These are phyloP conservation scores for Gillenia trifoliata DNA, from an alignment of 306 rosid genomes.

Conservation along the genomic window DNA sequence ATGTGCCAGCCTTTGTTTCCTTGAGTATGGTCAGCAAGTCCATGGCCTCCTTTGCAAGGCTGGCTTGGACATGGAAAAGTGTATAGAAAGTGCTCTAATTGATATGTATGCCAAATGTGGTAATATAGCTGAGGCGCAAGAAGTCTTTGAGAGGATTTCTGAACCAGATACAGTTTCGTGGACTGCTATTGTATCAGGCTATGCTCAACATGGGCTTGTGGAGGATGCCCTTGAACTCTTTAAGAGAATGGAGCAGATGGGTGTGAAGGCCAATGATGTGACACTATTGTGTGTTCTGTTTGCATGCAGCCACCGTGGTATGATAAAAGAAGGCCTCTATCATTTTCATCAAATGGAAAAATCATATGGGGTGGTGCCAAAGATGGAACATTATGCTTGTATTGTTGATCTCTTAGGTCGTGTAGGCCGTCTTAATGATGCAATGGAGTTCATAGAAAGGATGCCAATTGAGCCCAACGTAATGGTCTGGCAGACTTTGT, in stretches of 20 bases:
- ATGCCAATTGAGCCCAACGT: slow-evolving; percentile 58
- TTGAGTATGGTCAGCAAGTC: slow-evolving; percentile 59
- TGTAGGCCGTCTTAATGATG: slow-evolving; percentile 49
- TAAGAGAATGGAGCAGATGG: slow-evolving; percentile 47
- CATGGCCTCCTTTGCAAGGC: slow-evolving; percentile 61
- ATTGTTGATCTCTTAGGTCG: slow-evolving; percentile 71
- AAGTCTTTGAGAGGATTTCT: slow-evolving; percentile 46
- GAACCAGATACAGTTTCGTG: slow-evolving; percentile 65
- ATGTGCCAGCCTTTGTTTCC: slow-evolving; percentile 56
- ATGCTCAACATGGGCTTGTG: slow-evolving; percentile 65
- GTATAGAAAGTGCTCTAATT: slow-evolving; percentile 65
- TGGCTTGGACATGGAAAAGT: slow-evolving; percentile 43
- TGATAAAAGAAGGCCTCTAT: slow-evolving; percentile 63
- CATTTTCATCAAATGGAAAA: slow-evolving; percentile 49
- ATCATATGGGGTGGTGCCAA: slow-evolving; percentile 42
- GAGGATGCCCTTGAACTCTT: slow-evolving; percentile 57
- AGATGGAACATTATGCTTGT: slow-evolving; percentile 72
- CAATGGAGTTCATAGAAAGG: slow-evolving; percentile 48
- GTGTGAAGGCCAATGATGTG: slow-evolving; percentile 43
- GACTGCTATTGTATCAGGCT: slow-evolving; percentile 66
- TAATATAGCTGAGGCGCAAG: slow-evolving; percentile 34
- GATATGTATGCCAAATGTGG: slow-evolving; percentile 77
- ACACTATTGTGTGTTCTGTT: slow-evolving; percentile 64
- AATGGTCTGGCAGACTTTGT: slow-evolving; percentile 73
- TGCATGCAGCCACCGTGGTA: slow-evolving; percentile 74